Percentiles rank a stretch among this genome's conserved stretches.
These are phyloP conservation scores for Thinopyrum elongatum DNA, from an alignment of 176 grass and related monocot species.

Conservation along the genomic window DNA sequence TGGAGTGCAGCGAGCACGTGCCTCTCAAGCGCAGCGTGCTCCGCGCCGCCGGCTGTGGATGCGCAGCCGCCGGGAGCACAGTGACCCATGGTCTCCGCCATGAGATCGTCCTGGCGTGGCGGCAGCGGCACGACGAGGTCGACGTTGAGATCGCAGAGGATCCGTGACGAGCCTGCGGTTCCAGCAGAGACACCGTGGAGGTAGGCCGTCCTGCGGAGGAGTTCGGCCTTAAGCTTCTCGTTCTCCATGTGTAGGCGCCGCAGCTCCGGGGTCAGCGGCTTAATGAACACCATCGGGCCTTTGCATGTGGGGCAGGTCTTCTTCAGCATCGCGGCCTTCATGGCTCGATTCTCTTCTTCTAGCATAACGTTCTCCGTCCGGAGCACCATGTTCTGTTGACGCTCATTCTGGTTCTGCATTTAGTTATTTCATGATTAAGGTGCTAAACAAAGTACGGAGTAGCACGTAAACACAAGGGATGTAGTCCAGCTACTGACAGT, in stretches of 20 bases:
- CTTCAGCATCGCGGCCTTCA: neutral
- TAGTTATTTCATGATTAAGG: neutral
- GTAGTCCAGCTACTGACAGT: neutral
- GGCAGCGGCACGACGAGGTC: neutral
- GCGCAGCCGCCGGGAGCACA: neutral
- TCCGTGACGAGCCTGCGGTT: neutral
- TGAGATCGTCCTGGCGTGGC: neutral
- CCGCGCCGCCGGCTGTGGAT: neutral
- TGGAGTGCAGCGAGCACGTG: neutral
- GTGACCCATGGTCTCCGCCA: neutral
- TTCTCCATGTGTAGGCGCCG: slow-evolving; percentile 7
- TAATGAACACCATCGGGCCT: neutral
- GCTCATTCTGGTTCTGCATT: neutral
- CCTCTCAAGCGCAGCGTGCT: neutral
- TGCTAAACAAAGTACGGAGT: neutral
- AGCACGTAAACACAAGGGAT: neutral
- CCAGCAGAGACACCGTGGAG: neutral
- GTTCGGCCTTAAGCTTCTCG: neutral
- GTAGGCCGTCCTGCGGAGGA: accelerated
- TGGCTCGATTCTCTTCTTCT: neutral
- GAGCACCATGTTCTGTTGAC: neutral
- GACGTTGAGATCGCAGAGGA: neutral
- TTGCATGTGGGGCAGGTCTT: neutral
- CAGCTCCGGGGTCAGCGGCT: neutral
- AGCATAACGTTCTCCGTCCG: neutral